Base-by-base conservation (phyloP, 2,329 filamentous ascomycete genomes). In the Claviceps sp. region DNA sequence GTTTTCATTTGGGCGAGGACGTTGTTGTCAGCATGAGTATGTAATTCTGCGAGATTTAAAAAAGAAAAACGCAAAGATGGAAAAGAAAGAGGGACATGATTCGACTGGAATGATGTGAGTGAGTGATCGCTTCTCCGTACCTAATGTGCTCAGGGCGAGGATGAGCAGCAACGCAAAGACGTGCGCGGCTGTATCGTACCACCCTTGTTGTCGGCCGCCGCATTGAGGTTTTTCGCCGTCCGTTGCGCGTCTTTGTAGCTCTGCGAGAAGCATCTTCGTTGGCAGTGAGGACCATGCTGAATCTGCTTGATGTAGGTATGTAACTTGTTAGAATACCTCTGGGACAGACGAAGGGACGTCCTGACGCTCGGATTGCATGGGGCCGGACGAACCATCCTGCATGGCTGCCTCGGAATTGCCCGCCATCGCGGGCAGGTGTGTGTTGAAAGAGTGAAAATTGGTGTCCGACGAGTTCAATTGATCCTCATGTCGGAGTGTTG, bases 101-200 rank as follows among this genome's bases (percentile, higher is more conserved):
- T 11, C 9, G 4, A 11, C 11, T 4, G 30, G 9, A 34, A 34
- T 34, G 30, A 4, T 34, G 30, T 34, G 41, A n/a, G 30, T 34
- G 41, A n/a, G n/a, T 40, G 11, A n/a, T 22, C n/a, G 22, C 43
- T 46, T 2, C n/a, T 2, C 26, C 72, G 50, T 70, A 81, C 78
- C 71, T 26, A 78, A 59, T 1, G 76, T 79, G 67, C 80, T 83
- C 52, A 87, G 63, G 0, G 67, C 61, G 50, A 87, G 69, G 52
- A 87, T 85, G 41, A 87, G 67, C 53, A 85, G 71, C 52, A 88
- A 66, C 44, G 84, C 84, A 60, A 81, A 77, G 49, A 87, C 76
- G 63, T 88, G 84, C 43, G 82, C 69, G 2, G 76, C 70, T 0
- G 80, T 84, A 57, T 87, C 82, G 66, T 88, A 88, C 57, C 67